Evolutionary conservation across 805 yeast genomes (phyloP).

Genomic region (Metahyphopichia silvanorum): DNA sequence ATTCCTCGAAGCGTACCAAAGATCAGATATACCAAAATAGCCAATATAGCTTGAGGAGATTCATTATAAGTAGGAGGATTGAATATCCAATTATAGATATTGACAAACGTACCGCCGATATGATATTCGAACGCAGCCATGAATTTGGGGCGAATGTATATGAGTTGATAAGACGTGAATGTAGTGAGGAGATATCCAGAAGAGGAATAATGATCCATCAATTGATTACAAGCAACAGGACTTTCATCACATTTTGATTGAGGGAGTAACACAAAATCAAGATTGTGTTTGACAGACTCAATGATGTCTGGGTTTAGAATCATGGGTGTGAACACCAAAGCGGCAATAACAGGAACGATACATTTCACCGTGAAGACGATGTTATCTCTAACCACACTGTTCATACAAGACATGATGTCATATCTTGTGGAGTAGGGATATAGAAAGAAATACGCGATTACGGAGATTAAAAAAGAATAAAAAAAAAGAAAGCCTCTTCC

Average conservation of each 20-base stretch:
- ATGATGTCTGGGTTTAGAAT: conserved; percentile 12
- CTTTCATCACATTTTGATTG: too few species aligned
- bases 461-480: conserved; percentile 2
- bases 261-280: too few species aligned
- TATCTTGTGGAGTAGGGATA: too few species aligned
- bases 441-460: too few species aligned
- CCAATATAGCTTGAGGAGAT: neutral
- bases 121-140: too few species aligned
- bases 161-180: too few species aligned
- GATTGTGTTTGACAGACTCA: conserved; percentile 8
- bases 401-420: too few species aligned
- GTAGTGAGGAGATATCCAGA: too few species aligned
- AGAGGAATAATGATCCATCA: too few species aligned
- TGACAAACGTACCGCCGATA: neutral
- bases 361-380: neutral
- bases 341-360: conserved; percentile 7
- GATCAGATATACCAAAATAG: conserved; percentile 13
- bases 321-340: conserved; percentile 7
- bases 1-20: conserved; percentile 9
- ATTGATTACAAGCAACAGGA: too few species aligned
- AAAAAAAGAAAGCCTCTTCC: conserved; percentile 26
- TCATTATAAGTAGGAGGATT: neutral
- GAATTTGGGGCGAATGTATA: too few species aligned
- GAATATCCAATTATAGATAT: neutral
- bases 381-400: neutral